Evolutionary conservation across 176 grass and related monocot species (phyloP).

Genomic region (Thalia dealbata): DNA sequence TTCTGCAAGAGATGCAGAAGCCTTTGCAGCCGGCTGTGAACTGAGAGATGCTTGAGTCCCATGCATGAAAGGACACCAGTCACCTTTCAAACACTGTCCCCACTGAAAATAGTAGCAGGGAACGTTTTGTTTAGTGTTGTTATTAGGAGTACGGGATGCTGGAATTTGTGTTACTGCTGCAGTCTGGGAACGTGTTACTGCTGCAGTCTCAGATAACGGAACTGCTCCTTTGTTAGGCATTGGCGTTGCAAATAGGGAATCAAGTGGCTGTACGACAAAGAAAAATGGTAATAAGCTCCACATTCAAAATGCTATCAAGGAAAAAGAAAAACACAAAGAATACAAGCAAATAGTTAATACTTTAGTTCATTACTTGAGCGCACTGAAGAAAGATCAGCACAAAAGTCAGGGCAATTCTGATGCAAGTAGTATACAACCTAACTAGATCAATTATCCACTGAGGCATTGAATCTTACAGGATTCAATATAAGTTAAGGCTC

Average conservation of each 20-base stretch:
- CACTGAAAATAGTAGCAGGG: constrained; percentile 96
- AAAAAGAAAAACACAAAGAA: neutral
- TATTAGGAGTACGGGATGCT: constrained; percentile 32
- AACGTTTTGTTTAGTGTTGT: constrained; percentile 49
- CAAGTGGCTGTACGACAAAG: constrained; percentile 62
- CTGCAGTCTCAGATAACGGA: no score
- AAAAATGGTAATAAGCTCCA: constrained; percentile 21
- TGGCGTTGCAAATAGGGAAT: constrained; percentile 49
- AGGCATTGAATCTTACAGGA: no score
- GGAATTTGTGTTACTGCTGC: neutral
- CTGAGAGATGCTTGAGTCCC: constrained; percentile 33
- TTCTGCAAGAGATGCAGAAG: constrained; percentile 31
- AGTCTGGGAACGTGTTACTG: constrained; percentile 6
- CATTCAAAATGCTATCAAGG: neutral
- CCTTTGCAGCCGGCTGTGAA: constrained; percentile 35
- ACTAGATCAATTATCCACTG: no score
- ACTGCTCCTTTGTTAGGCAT: neutral
- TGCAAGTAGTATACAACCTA: no score
- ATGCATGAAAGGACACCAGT: constrained; percentile 75
- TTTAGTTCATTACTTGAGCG: neutral
- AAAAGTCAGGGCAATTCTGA: neutral
- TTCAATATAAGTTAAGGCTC: no score
- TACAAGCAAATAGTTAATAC: neutral
- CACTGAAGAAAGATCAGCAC: neutral
- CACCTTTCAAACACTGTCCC: constrained; percentile 91